Conservation (phyloP, 805 yeast species). For the Metschnikowia cubensis region DNA sequence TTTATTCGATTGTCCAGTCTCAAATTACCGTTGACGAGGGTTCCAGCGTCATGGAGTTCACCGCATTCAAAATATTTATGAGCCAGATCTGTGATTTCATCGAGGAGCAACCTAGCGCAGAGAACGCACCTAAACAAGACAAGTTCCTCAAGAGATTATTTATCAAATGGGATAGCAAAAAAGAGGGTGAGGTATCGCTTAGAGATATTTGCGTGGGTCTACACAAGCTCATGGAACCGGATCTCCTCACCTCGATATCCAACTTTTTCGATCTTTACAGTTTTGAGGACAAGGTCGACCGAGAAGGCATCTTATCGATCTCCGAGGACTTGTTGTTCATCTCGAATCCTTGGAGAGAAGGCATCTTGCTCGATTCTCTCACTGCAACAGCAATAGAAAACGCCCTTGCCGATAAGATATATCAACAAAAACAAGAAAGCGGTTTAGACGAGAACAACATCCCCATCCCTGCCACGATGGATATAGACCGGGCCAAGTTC, state of each 20-base stretch:
- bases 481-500: constrained; percentile 59
- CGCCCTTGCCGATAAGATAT: constrained; percentile 61
- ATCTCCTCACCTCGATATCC: constrained; percentile 73
- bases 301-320: constrained; percentile 76
- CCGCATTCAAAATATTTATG: constrained; percentile 69
- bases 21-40: constrained; percentile 48
- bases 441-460: constrained; percentile 27
- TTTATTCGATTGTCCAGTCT: constrained; percentile 71
- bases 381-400: constrained; percentile 62
- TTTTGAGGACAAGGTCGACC: constrained; percentile 54
- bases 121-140: constrained; percentile 24
- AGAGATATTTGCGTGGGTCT: constrained; percentile 71
- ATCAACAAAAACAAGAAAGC: constrained; percentile 36
- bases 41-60: constrained; percentile 66
- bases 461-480: constrained; percentile 53
- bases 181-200: constrained; percentile 54
- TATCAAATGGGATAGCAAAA: constrained; percentile 62
- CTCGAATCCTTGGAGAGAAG: constrained; percentile 85
- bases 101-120: constrained; percentile 23
- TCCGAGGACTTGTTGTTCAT: constrained; percentile 84
- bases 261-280: constrained; percentile 71
- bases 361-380: constrained; percentile 55
- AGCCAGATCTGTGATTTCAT: constrained; percentile 80
- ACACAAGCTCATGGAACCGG: constrained; percentile 62
- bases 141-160: constrained; percentile 64